These are phyloP conservation scores for Coprinopsis marcescibilis DNA, from an alignment of 768 basidiomycete genomes.

Conservation along the genomic window DNA sequence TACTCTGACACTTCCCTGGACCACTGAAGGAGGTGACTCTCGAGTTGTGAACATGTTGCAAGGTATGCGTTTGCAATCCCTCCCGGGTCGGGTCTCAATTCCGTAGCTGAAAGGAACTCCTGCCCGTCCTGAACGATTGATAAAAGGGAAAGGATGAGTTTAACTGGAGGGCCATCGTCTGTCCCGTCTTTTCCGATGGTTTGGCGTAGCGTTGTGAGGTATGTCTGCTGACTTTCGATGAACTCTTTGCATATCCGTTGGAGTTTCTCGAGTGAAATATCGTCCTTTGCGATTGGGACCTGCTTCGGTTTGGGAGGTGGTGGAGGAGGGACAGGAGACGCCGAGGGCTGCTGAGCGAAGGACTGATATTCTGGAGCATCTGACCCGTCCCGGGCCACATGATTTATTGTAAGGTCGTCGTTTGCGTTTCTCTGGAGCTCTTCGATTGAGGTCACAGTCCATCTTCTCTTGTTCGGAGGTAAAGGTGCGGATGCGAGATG, in stretches of 20 bases:
- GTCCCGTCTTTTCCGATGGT: conserved; percentile 1
- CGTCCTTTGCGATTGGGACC: neutral
- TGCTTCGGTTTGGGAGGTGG: neutral
- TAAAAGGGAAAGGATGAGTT: conserved; percentile 8
- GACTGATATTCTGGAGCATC: too few species aligned
- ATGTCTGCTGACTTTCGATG: conserved; percentile 4
- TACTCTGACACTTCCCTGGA: conserved; percentile 1
- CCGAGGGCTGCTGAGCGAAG: neutral
- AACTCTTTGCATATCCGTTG: conserved; percentile 1
- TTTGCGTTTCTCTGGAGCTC: too few species aligned
- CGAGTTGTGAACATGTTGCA: neutral
- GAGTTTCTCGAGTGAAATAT: neutral
- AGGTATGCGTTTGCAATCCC: conserved; percentile 2
- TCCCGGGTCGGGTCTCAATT: neutral
- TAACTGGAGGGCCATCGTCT: conserved; percentile 1
- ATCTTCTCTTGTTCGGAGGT: too few species aligned
- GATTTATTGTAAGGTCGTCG: too few species aligned
- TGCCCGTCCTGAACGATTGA: conserved; percentile 6
- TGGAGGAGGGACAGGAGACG: neutral
- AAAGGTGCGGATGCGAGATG: neutral
- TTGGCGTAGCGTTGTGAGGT: conserved; percentile 5
- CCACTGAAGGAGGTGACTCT: conserved; percentile 3
- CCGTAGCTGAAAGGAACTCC: conserved; percentile 1
- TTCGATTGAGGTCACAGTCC: too few species aligned
- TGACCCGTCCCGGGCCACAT: too few species aligned